These are phyloP conservation scores for Rosa persica DNA, from an alignment of 306 rosid species.

Conservation along the genomic window DNA sequence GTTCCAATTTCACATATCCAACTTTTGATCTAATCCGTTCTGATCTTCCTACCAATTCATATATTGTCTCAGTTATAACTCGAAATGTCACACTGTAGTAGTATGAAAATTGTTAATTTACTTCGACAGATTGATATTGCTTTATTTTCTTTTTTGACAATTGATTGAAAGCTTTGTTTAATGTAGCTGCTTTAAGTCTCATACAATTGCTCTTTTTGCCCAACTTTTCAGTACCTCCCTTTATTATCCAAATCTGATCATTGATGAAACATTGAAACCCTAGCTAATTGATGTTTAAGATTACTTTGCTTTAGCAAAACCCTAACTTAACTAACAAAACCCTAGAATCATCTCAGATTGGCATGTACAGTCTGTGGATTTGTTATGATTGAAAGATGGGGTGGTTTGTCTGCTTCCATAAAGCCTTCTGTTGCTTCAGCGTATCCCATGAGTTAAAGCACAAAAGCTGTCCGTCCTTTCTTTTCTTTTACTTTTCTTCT, in stretches of 20 bases:
- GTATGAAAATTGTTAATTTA: too few relatives aligned
- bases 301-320: neutral
- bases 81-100: too few relatives aligned
- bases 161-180: too few relatives aligned
- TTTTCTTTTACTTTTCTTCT: slow-evolving; percentile 3
- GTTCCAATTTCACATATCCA: neutral
- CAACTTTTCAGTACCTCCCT: neutral
- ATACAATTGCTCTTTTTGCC: too few relatives aligned
- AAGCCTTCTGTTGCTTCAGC: neutral
- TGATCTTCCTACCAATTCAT: too few relatives aligned
- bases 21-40: too few relatives aligned
- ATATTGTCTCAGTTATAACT: too few relatives aligned
- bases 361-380: neutral
- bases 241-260: neutral
- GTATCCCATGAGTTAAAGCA: slow-evolving; percentile 1
- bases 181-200: too few relatives aligned
- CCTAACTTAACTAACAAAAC: neutral
- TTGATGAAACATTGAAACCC: neutral
- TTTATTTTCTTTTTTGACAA: too few relatives aligned
- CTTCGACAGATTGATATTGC: too few relatives aligned
- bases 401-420: neutral
- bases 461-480: neutral
- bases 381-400: neutral
- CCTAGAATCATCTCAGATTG: neutral
- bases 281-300: neutral